phyloP scores from a whole-genome alignment of 139 green algal genomes.

The Closterium sp. region DNA sequence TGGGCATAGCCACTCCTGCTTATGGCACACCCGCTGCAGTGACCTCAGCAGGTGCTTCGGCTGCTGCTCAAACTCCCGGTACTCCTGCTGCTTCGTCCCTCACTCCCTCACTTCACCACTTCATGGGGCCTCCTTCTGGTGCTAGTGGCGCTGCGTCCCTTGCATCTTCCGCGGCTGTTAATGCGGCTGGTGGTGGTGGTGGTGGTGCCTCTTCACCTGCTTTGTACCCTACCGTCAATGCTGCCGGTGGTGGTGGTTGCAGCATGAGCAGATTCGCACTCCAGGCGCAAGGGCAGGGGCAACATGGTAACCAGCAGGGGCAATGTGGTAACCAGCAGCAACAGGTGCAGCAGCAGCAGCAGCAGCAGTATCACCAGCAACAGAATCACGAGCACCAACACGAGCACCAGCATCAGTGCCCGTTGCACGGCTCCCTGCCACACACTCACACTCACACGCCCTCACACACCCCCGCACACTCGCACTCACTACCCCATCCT shows the following conservation, averaged over 20 bases:
- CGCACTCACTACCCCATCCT: not conserved
- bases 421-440: not conserved
- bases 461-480: not conserved
- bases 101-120: not conserved
- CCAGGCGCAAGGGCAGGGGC: not conserved
- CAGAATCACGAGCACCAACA: not conserved
- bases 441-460: not conserved
- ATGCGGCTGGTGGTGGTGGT: not conserved
- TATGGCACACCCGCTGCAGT: not conserved
- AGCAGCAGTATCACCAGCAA: not conserved
- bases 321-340: not conserved
- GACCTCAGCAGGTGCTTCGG: too few species aligned
- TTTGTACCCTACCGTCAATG: not conserved
- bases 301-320: not conserved
- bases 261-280: not conserved
- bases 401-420: not conserved
- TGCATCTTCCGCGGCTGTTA: not conserved
- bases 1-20: not conserved
- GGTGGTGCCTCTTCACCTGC: not conserved
- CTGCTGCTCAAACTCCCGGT: not conserved
- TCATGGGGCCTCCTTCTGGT: not conserved
- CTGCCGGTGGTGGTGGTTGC: not conserved
- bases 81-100: not conserved
- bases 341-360: not conserved
- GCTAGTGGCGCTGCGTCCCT: not conserved